Evolutionary conservation across 768 basidiomycete genomes (phyloP).

Genomic region (Amylocystis lapponica): DNA sequence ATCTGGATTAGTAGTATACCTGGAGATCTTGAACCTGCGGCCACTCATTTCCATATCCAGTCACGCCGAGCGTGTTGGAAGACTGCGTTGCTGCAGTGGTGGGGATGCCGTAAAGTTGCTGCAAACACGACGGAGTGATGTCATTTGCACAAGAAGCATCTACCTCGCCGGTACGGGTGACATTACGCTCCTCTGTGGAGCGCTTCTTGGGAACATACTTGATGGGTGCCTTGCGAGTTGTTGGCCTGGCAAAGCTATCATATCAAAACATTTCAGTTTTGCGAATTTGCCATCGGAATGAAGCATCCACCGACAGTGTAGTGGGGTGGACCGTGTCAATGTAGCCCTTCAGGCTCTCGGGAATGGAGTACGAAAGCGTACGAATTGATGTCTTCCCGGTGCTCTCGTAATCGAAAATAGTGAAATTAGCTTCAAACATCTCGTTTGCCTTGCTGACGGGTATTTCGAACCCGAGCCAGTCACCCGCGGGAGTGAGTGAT

Average conservation of each 20-base stretch:
- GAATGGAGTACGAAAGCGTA: conserved; percentile 27
- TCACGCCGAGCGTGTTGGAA: conserved; percentile 26
- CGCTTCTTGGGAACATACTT: too few relatives aligned
- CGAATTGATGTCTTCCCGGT: conserved; percentile 20
- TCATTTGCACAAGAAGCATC: conserved; percentile 14
- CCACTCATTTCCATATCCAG: conserved; percentile 28
- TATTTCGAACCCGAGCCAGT: conserved; percentile 21
- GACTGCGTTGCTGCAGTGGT: conserved; percentile 15
- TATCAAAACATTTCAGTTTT: background rate
- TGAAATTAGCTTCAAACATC: conserved; percentile 23
- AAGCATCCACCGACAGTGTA: conserved; percentile 20
- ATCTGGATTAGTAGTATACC: too few relatives aligned
- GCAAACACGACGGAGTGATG: conserved; percentile 27
- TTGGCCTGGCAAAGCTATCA: too few relatives aligned
- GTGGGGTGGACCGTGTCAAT: conserved; percentile 28
- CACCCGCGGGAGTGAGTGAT: conserved; percentile 21
- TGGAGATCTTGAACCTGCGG: conserved; percentile 25
- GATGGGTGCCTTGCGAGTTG: too few relatives aligned
- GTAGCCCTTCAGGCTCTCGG: conserved; percentile 19
- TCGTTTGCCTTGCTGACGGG: conserved; percentile 25
- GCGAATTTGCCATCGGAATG: too few relatives aligned
- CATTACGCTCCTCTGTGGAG: too few relatives aligned
- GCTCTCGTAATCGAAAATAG: conserved; percentile 19
- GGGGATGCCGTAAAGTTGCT: conserved; percentile 24
- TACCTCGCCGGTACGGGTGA: too few relatives aligned